These are phyloP conservation scores for Baorangia bicolor DNA, from an alignment of 768 basidiomycete genomes.

Conservation along the genomic window DNA sequence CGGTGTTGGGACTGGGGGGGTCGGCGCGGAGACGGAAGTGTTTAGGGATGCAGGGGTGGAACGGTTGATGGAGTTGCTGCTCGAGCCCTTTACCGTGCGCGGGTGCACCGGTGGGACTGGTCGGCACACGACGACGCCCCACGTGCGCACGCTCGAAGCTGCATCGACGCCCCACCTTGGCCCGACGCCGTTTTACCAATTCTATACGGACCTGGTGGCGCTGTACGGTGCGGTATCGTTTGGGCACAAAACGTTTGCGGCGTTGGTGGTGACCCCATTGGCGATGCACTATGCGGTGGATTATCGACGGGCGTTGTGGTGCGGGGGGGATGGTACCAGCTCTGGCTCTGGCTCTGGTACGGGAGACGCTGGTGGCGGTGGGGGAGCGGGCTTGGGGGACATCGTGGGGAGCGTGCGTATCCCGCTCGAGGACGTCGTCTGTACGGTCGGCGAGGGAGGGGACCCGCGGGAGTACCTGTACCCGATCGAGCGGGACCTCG, in stretches of 20 bases:
- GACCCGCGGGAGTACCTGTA: slow-evolving; percentile 64
- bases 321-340: slow-evolving; percentile 52
- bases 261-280: slow-evolving; percentile 72
- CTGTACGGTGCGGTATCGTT: slow-evolving; percentile 94
- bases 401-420: slow-evolving; percentile 55
- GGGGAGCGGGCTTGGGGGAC: slow-evolving; percentile 3
- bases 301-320: slow-evolving; percentile 84
- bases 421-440: slow-evolving; percentile 49
- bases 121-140: neutral
- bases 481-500: slow-evolving; percentile 63
- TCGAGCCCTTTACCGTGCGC: slow-evolving; percentile 51
- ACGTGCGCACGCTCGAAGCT: slow-evolving; percentile 43
- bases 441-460: slow-evolving; percentile 3
- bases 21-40: slow-evolving; percentile 50
- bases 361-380: neutral
- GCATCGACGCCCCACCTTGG: slow-evolving; percentile 63
- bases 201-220: slow-evolving; percentile 86
- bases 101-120: neutral
- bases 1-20: slow-evolving; percentile 18
- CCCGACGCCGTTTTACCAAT: slow-evolving; percentile 81
- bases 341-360: neutral
- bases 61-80: slow-evolving; percentile 54
- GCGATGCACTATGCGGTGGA: slow-evolving; percentile 77
- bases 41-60: slow-evolving; percentile 74
- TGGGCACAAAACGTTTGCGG: slow-evolving; percentile 70